Evolutionary conservation across 2,329 filamentous ascomycete species (phyloP), one percentile per base, ranked within the genome.

Genomic region (Penicillium hordei): DNA sequence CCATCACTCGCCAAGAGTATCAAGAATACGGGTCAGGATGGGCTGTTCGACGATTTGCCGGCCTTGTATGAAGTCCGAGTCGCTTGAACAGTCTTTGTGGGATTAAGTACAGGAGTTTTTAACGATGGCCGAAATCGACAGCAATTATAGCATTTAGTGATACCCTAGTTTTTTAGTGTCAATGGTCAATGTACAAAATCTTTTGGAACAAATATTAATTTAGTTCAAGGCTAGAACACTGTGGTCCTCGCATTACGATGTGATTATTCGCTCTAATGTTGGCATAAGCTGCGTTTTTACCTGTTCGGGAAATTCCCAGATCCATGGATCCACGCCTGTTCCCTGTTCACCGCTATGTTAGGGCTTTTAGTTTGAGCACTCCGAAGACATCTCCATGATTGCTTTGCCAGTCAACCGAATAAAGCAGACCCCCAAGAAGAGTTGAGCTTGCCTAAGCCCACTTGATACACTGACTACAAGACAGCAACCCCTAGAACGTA

Each of bases 1-100:
- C 86, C 2, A 89, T 97, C n/a, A 94, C 90, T 0, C 91, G 90
- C 71, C 84, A 89, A 60, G 91, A 99, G 70, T 99, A 99, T 72
- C 86, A 94, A 51, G 94, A 99, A 74, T 78, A 92, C 69, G 94
- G 94, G 9, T 85, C 83, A 55, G 79, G 78, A 1, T 93, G 90
- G 90, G 82, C 90, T 25, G 86, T 85, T 29, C 87, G 86, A 67
- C 90, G 85, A 69, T 94, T 96, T 71, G 79, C 78, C 15, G 78
- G 78, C 27, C 58, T 60, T 31, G 36, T 67, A 31, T 72, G 54
- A 62, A 40, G 13, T 51, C 34, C 21, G 5, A 46, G 15, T 33
- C 9, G 10, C 34, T 4, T 38, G 31, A 44, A 40, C 21, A 36
- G 43, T 51, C 13, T 25, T 34, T 9, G 5, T 38, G 34, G 55